Base-by-base conservation (phyloP, 1,139 yeast genomes). In the Lodderomyces beijingensis region DNA sequence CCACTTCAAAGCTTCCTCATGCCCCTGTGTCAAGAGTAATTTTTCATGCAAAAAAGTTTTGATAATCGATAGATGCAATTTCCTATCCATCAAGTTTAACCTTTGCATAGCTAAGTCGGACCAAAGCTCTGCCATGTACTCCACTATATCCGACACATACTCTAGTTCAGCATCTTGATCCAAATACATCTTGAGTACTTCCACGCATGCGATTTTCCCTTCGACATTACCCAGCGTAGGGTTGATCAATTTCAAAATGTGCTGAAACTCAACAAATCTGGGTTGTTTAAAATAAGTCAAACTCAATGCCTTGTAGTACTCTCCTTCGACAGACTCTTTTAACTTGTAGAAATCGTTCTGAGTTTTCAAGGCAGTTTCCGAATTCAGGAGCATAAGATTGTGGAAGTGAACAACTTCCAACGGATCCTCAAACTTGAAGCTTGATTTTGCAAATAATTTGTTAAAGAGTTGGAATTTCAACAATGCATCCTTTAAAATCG, bases 71-170 rank as follows among this genome's bases (percentile, higher is more conserved):
- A 74, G 49, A 42, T 87, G 96, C 25, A 86, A 61, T 8, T 65
- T 67, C 36, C 78, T 72, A 44, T 86, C 93, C 35, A 73, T 73
- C 34, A 86, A 63, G 29, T 79, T 74, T 28, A 87, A 61, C 36
- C 94, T 63, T 8, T 78, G 79, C 7, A 8, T n/a, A 6, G 25
- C 11, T 12, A 23, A 23, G 6, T 23, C 8, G 1, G 73, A 66
- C 93, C 95, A 85, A 14, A 81, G 60, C 0, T 53, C 52, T 2
- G 55, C 46, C 21, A 73, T 42, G 17, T 69, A 56, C 3, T 53
- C 52, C 6, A 62, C 50, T 27, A 70, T 42, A 11, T 39, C 31
- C 17, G 38, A 31, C 37, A 28, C 15, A 16, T 27, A 9, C 9
- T 32, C 20, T 16, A 16, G 23, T 11, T 10, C 26, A 4, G 25